Percentiles rank a stretch among this genome's conserved stretches.
These are phyloP conservation scores for Leptodermis oblonga DNA, from an alignment of 257 asterid genomes.

Conservation along the genomic window DNA sequence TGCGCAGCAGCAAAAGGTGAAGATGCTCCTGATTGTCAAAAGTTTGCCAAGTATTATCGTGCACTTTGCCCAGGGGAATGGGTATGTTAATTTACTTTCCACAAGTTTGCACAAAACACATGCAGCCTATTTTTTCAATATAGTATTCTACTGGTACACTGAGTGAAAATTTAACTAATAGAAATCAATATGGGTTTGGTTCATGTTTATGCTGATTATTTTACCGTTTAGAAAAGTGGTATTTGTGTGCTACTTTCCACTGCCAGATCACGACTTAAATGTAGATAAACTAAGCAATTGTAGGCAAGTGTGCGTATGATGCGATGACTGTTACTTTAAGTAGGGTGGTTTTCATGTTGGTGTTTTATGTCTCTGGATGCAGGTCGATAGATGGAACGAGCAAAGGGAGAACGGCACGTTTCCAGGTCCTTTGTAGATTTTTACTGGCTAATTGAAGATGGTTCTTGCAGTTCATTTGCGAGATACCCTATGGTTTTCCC, in stretches of 20 bases:
- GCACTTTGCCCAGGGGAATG: constrained; percentile 98
- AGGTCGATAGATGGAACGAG: constrained; percentile 95
- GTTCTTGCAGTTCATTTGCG: constrained; percentile 13
- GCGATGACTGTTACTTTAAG: background rate
- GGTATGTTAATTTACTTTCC: constrained; percentile 44
- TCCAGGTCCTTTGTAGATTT: constrained; percentile 83
- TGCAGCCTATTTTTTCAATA: background rate
- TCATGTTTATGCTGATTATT: background rate
- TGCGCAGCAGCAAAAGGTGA: constrained; percentile 92
- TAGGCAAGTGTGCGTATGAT: background rate
- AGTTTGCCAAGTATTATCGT: constrained; percentile 91
- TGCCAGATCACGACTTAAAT: background rate
- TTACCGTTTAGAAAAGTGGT: background rate
- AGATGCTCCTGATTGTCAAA: constrained; percentile 84
- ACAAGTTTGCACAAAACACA: constrained; percentile 3
- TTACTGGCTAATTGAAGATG: constrained; percentile 10
- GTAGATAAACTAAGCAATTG: background rate
- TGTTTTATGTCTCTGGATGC: constrained; percentile 28
- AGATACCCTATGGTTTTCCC: constrained; percentile 15
- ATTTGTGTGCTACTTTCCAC: background rate
- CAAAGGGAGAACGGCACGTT: constrained; percentile 96
- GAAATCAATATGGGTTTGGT: background rate
- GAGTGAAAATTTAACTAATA: no score
- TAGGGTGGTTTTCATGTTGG: background rate
- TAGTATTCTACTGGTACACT: background rate